phyloP scores from a whole-genome alignment of 768 basidiomycete species.

The Hemileccinum rubropunctum region DNA sequence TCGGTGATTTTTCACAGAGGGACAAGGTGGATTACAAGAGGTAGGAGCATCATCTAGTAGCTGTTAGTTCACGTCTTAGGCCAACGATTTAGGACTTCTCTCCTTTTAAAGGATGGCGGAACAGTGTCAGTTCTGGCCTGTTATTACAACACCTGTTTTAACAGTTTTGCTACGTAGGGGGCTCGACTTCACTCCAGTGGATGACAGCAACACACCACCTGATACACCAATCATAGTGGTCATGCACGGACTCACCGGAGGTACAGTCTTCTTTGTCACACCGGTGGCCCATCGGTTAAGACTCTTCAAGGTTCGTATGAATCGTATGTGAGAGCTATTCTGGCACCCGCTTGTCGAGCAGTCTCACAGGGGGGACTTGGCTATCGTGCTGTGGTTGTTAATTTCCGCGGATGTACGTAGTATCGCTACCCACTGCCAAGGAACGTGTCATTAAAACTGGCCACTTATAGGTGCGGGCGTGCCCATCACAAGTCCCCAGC shows the following conservation, averaged over 20 bases:
- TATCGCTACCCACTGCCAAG: slow-evolving; percentile 2
- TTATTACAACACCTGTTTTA: not conserved
- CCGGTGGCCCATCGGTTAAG: slow-evolving; percentile 1
- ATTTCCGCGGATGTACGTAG: slow-evolving; percentile 85
- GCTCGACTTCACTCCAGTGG: slow-evolving; percentile 32
- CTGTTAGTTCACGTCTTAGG: slow-evolving; percentile 7
- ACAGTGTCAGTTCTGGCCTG: slow-evolving; percentile 28
- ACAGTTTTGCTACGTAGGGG: slow-evolving; percentile 19
- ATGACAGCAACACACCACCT: slow-evolving; percentile 17
- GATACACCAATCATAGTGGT: slow-evolving; percentile 33
- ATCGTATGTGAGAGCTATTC: slow-evolving; percentile 81
- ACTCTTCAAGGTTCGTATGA: slow-evolving; percentile 72
- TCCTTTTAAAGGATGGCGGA: slow-evolving; percentile 31
- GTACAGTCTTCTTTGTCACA: slow-evolving; percentile 13
- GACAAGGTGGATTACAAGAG: slow-evolving; percentile 32
- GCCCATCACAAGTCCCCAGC: slow-evolving; percentile 74
- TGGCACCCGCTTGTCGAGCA: slow-evolving; percentile 69
- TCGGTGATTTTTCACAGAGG: slow-evolving; percentile 31
- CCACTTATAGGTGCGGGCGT: slow-evolving; percentile 69
- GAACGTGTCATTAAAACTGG: slow-evolving; percentile 14
- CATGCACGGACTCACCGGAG: slow-evolving; percentile 32
- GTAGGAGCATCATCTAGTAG: slow-evolving; percentile 7
- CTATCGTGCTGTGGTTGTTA: slow-evolving; percentile 86
- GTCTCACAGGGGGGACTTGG: slow-evolving; percentile 82
- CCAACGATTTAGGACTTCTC: slow-evolving; percentile 19